Conservation (phyloP, 768 basidiomycete species). For the Tephrocybe sp. region DNA sequence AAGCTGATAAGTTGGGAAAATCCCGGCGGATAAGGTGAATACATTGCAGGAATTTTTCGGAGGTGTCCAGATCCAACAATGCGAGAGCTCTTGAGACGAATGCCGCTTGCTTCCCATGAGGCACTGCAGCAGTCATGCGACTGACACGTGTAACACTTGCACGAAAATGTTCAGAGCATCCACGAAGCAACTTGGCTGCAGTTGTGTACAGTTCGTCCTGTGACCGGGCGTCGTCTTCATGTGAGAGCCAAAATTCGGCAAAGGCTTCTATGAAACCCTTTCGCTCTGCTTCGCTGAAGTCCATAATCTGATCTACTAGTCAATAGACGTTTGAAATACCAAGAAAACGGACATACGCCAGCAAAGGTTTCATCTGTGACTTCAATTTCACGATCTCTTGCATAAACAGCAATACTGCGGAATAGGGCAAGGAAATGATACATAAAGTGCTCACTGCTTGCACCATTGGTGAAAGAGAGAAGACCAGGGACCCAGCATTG, state of each 20-base stretch:
- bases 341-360: constrained; percentile 11
- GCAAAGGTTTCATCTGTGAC: not conserved
- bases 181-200: constrained; percentile 19
- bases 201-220: constrained; percentile 17
- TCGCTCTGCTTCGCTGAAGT: constrained; percentile 11
- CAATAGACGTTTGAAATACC: not conserved
- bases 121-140: constrained; percentile 23
- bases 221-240: constrained; percentile 10
- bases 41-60: constrained; percentile 8
- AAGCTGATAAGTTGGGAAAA: constrained; percentile 20
- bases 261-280: constrained; percentile 1
- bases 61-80: not conserved
- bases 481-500: constrained; percentile 32
- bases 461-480: constrained; percentile 33
- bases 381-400: constrained; percentile 7
- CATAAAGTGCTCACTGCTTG: constrained; percentile 27
- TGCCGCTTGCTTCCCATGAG: not conserved
- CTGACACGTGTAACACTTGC: constrained; percentile 23
- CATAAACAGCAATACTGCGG: constrained; percentile 25
- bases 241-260: constrained; percentile 14
- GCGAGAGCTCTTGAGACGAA: not conserved
- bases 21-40: constrained; percentile 13
- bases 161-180: constrained; percentile 30
- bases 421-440: constrained; percentile 30
- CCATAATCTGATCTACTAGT: constrained; percentile 5